Evolutionary conservation across 306 rosid genomes (phyloP).

Genomic region (Hippophae rhamnoides): DNA sequence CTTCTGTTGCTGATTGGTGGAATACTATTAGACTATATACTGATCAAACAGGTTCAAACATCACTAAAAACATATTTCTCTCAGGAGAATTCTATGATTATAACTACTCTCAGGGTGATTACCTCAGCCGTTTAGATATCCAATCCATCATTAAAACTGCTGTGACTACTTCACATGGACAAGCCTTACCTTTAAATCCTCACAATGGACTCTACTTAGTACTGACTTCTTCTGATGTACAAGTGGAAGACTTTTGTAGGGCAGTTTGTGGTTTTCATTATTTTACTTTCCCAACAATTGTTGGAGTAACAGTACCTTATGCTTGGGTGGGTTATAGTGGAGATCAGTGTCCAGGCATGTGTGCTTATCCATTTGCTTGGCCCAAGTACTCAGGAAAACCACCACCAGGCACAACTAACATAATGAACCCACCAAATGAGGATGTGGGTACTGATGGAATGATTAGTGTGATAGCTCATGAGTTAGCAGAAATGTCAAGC

Average conservation of each 20-base stretch:
- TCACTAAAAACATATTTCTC: slow-evolving; percentile 31
- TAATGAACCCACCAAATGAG: slow-evolving; percentile 37
- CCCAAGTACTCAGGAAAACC: slow-evolving; percentile 29
- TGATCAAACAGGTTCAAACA: slow-evolving; percentile 44
- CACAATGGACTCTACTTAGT: slow-evolving; percentile 37
- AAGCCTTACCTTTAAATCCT: slow-evolving; percentile 36
- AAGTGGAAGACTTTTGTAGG: slow-evolving; percentile 46
- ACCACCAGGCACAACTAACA: slow-evolving; percentile 15
- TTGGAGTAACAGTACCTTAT: slow-evolving; percentile 40
- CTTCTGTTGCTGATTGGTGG: slow-evolving; percentile 50
- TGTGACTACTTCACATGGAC: slow-evolving; percentile 12
- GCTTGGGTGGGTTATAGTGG: slow-evolving; percentile 50
- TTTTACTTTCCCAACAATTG: slow-evolving; percentile 44
- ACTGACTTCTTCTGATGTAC: slow-evolving; percentile 33
- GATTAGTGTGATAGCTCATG: slow-evolving; percentile 51
- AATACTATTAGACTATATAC: slow-evolving; percentile 40
- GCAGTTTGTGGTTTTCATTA: slow-evolving; percentile 55
- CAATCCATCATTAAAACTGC: slow-evolving; percentile 35
- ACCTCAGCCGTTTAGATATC: slow-evolving; percentile 32
- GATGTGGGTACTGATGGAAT: slow-evolving; percentile 43
- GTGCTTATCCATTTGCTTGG: slow-evolving; percentile 49
- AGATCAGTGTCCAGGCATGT: slow-evolving; percentile 43
- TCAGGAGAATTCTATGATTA: slow-evolving; percentile 34
- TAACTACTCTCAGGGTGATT: slow-evolving; percentile 36
- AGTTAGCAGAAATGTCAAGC: slow-evolving; percentile 43